Conservation (phyloP, 1,139 yeast species). For the Kodamaea anthophila region DNA sequence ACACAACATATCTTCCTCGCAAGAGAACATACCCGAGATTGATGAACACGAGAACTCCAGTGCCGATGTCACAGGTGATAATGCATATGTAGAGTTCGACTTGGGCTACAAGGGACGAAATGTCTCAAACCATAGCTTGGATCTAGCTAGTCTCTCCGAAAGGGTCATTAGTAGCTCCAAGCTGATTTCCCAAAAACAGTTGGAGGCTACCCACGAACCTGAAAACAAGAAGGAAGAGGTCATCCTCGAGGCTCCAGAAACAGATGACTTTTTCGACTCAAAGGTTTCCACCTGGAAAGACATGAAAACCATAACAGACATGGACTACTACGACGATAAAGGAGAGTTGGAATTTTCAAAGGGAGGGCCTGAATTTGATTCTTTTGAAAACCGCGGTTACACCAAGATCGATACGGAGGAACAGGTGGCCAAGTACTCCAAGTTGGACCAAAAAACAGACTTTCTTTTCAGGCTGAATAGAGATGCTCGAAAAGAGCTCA, state of each 20-base stretch:
- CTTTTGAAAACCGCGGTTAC: constrained; percentile 33
- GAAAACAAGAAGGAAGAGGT: constrained; percentile 3
- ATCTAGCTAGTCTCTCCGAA: constrained; percentile 7
- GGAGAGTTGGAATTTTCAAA: constrained; percentile 43
- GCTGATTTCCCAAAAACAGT: constrained; percentile 7
- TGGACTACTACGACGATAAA: constrained; percentile 45
- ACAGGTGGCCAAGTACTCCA: constrained; percentile 73
- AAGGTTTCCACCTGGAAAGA: constrained; percentile 43
- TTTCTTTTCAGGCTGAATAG: constrained; percentile 52
- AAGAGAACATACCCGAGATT: not conserved
- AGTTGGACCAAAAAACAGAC: constrained; percentile 76
- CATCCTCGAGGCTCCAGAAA: constrained; percentile 11
- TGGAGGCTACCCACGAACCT: constrained; percentile 1
- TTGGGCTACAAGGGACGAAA: constrained; percentile 11
- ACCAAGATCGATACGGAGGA: constrained; percentile 85
- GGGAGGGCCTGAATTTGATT: constrained; percentile 12
- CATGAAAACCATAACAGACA: constrained; percentile 46
- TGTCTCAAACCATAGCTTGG: too few species aligned
- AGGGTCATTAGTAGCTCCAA: constrained; percentile 8
- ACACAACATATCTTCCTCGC: not conserved
- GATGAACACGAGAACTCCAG: not conserved
- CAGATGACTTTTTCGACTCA: constrained; percentile 33
- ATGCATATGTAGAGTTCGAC: constrained; percentile 31
- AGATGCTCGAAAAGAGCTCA: constrained; percentile 12
- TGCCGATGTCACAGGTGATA: constrained; percentile 7